Conservation (phyloP, 1,139 yeast species). For the Nakaseomyces bracarensis region DNA sequence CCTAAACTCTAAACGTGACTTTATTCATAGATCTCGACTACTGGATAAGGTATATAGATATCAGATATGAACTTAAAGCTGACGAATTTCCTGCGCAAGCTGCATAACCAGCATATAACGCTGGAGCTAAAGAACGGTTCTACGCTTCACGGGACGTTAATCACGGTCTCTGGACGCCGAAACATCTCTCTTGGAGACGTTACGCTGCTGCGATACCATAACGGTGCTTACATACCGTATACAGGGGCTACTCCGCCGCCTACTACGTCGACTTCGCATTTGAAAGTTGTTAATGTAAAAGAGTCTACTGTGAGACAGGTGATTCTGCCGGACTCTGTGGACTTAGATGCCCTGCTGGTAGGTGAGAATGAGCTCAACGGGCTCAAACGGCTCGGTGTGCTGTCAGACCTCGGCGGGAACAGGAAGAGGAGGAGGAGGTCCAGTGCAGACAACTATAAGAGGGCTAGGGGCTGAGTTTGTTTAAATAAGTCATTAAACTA, state of each 20-base stretch:
- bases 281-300: not conserved
- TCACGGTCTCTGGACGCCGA: not conserved
- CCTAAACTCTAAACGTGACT: no score
- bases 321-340: constrained; percentile 3
- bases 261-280: constrained; percentile 1
- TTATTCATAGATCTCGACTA: no score
- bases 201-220: constrained; percentile 1
- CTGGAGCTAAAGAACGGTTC: constrained; percentile 3
- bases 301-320: not conserved
- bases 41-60: no score
- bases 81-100: constrained; percentile 2
- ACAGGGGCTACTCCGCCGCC: constrained; percentile 1
- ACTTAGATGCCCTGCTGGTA: not conserved
- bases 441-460: not conserved
- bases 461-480: not conserved
- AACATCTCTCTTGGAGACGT: not conserved
- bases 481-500: no score
- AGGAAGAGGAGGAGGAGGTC: constrained; percentile 6
- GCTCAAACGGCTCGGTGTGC: not conserved
- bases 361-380: constrained; percentile 1
- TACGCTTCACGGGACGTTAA: not conserved
- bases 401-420: constrained; percentile 2
- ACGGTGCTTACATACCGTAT: constrained; percentile 2
- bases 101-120: constrained; percentile 2
- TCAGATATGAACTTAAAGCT: constrained; percentile 1